Base-by-base conservation (phyloP, 1,284 basidiomycete genomes). In the Cutaneotrichosporon arboriforme region DNA sequence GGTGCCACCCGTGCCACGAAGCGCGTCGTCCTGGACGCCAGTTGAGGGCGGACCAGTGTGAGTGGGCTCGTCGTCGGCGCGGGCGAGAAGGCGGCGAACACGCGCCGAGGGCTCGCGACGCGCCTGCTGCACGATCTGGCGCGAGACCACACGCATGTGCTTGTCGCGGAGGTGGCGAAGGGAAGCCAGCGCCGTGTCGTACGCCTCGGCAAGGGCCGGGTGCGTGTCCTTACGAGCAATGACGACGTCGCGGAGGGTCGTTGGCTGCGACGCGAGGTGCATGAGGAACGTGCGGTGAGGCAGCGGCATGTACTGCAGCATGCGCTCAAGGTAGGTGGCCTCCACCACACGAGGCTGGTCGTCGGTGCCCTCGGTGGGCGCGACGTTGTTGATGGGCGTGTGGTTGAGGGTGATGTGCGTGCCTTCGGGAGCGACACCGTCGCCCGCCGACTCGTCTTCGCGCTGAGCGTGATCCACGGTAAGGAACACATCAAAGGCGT, bases 291-390 rank as follows among this genome's bases (percentile, higher is more conserved):
- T 79, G 40, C 93, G 86, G 74, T 97, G 94, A 65, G 88, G 86
- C 4, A 83, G 82, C 0, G 92, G 91, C 91, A 96, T 96, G 77
- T 93, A 94, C 12, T 77, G 74, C 62, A 86, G 83, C 89, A 93
- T 92, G 49, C 87, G 83, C 37, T 82, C 79, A 44, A 92, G 81
- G 73, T 91, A 87, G 0, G 78, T 78, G 22, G 74, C 69, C 57
- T 80, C 56, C 79, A 80, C 47, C 65, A 70, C 64, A 15, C 58
- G 45, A 5, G 52, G 44, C 17, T 44, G 21, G n/a, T n/a, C 57
- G 33, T 36, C 49, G 3, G 37, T 8, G 20, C 34, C 48, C 4
- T 39, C 37, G 14, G 46, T 15, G 26, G 42, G 17, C 5, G 20
- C 8, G 7, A 41, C 23, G 8, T 43, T n/a, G 4, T 37, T 35